phyloP scores from a whole-genome alignment of 108 stramenopile species.

The Schizochytrium sp. region DNA sequence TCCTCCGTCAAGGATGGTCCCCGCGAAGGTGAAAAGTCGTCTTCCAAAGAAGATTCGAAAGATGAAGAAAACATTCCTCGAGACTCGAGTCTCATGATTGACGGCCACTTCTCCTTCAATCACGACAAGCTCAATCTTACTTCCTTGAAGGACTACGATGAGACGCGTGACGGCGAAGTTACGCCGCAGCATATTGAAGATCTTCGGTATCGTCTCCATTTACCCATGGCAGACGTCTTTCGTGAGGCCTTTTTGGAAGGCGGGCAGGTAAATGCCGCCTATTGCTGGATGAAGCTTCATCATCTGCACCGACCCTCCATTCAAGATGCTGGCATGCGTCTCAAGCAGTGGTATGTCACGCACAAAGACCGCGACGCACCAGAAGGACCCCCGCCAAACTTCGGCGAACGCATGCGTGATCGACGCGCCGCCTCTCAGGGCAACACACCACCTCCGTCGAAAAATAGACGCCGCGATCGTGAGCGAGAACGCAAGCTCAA shows the following conservation, averaged over 20 bases:
- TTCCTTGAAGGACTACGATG: background rate
- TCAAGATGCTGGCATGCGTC: background rate
- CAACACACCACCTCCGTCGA: background rate
- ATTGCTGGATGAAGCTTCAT: background rate
- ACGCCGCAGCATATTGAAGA: background rate
- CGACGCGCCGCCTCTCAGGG: background rate
- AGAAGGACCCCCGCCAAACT: background rate
- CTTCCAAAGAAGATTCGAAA: background rate
- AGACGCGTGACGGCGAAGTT: background rate
- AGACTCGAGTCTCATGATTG: background rate
- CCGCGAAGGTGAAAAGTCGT: background rate
- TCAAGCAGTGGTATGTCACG: background rate
- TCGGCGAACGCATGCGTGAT: background rate
- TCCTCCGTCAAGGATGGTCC: background rate
- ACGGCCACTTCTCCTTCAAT: background rate
- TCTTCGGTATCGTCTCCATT: background rate
- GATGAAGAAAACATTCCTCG: background rate
- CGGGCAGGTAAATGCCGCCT: background rate
- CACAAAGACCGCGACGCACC: background rate
- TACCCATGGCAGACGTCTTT: background rate
- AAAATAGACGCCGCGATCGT: background rate
- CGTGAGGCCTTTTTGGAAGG: background rate
- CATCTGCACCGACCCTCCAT: constrained; percentile 3
- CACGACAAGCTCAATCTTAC: background rate
- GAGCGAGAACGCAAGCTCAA: background rate